Conservation (phyloP, 148 eudicot genomes). For the Silene conica region DNA sequence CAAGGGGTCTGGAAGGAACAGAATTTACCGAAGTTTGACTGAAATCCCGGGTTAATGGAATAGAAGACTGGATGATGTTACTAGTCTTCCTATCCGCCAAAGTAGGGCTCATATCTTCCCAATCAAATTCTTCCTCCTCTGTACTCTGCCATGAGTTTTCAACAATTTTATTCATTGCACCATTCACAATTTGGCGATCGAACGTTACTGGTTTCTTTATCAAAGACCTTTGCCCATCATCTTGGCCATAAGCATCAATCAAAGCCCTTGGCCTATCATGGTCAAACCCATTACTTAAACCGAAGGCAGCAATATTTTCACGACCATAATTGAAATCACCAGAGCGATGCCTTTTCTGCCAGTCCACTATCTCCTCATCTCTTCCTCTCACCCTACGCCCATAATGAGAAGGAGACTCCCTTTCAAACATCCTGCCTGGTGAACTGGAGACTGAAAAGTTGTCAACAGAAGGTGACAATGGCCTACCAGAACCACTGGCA, state of each 20-base stretch:
- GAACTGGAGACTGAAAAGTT: slow-evolving; percentile 42
- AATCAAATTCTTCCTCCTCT: slow-evolving; percentile 87
- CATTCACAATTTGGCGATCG: slow-evolving; percentile 36
- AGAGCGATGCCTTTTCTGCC: slow-evolving; percentile 42
- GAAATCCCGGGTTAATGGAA: slow-evolving; percentile 30
- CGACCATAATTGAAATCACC: slow-evolving; percentile 30
- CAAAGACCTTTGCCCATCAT: slow-evolving; percentile 46
- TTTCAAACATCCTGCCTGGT: slow-evolving; percentile 44
- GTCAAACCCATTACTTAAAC: slow-evolving; percentile 40
- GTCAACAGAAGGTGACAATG: slow-evolving; percentile 55
- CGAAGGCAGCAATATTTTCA: slow-evolving; percentile 32
- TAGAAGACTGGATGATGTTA: slow-evolving; percentile 30
- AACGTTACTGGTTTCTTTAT: slow-evolving; percentile 37
- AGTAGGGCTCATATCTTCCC: slow-evolving; percentile 80
- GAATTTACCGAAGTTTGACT: slow-evolving; percentile 36
- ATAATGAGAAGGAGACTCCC: slow-evolving; percentile 41
- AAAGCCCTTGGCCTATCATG: slow-evolving; percentile 81
- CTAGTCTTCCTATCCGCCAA: slow-evolving; percentile 37
- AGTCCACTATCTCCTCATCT: slow-evolving; percentile 44
- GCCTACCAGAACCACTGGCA: slow-evolving; percentile 37
- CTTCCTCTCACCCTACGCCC: slow-evolving; percentile 43
- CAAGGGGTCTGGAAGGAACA: slow-evolving; percentile 30
- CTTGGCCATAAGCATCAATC: slow-evolving; percentile 92
- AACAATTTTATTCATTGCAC: slow-evolving; percentile 29
- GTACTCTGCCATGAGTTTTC: slow-evolving; percentile 67